Base-by-base conservation (phyloP, 768 basidiomycete species). In the Phaeotremella skinneri region DNA sequence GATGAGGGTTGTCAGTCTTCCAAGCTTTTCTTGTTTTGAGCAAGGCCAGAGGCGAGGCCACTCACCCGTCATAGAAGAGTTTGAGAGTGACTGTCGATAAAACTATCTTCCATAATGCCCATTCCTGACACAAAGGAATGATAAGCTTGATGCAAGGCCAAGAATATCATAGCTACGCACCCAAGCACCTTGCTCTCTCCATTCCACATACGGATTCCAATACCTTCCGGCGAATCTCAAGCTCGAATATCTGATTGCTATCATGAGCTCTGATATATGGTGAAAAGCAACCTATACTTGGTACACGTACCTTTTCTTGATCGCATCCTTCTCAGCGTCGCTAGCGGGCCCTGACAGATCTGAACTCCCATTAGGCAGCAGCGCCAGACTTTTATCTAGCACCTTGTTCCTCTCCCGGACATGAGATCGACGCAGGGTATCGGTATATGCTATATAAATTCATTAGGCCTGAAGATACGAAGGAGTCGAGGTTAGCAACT, bases 101-200 rank as follows among this genome's bases (percentile, higher is more conserved):
- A 20, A 72, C 49, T 13, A 72, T 62, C 57, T 64, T 72, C 69
- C 63, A 72, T 31, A 62, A 58, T 13, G 64, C 74, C 74, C 63
- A 73, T 68, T 62, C 74, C 74, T 65, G 55, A 2, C 43, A 27
- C 13, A 64, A 11, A 31, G 13, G 42, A 31, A 3, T 26, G 4
- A 25, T 30, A 39, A 51, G 3, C 17, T 17, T 17, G 5, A 54
- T 14, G 45, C 14, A 21, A n/a, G 6, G 14, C 2, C 20, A 42
- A 27, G 43, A 2, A 49, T 17, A 32, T 32, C 21, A 11, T 55
- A 29, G 14, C 34, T 17, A 56, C 64, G 60, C 32, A 66, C 64
- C 68, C 63, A 71, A 13, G 64, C 68, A 14, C 65, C 69, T 56
- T 70, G 71, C 39, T 75, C 71, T 45, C 68, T 61, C 71, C 71